These are phyloP conservation scores for Penicillium psychrosexuale DNA, from an alignment of 2,329 filamentous ascomycete genomes.

Conservation along the genomic window DNA sequence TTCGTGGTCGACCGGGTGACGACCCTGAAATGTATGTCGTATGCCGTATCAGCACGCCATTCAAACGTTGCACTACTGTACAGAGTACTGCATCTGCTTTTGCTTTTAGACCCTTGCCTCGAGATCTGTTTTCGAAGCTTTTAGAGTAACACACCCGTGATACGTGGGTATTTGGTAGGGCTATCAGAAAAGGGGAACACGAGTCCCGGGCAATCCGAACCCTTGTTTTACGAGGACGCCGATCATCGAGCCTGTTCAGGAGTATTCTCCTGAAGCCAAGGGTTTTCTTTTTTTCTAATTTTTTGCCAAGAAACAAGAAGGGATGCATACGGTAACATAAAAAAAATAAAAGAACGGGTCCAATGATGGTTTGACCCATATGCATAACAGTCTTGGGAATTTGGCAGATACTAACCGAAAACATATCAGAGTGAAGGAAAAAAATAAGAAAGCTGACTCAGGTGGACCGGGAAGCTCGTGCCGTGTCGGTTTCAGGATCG, in stretches of 20 bases:
- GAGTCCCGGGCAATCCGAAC: not conserved
- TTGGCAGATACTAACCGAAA: not conserved
- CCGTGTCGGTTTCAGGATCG: slow-evolving; percentile 31
- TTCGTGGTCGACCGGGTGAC: slow-evolving; percentile 19
- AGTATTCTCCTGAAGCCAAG: slow-evolving; percentile 8
- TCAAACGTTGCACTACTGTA: not conserved
- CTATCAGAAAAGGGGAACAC: not conserved
- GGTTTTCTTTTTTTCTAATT: not conserved
- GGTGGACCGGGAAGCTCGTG: slow-evolving; percentile 24
- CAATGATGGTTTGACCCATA: not conserved
- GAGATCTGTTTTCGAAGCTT: not conserved
- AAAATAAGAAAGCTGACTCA: slow-evolving; percentile 16
- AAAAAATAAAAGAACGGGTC: not conserved
- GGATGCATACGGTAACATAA: not conserved
- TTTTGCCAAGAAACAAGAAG: slow-evolving; percentile 4
- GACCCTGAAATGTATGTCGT: slow-evolving; percentile 2
- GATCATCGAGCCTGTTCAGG: slow-evolving; percentile 10
- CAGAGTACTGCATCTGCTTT: not conserved
- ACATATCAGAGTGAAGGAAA: not conserved
- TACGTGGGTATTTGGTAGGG: not conserved
- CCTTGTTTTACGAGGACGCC: not conserved
- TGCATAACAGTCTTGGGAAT: not conserved
- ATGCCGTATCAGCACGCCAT: not conserved
- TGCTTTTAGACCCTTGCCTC: not conserved
- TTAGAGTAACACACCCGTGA: not conserved